Evolutionary conservation across 257 asterid species (phyloP), one percentile per base, ranked within the genome.

Genomic region (Primulina huaijiensis): DNA sequence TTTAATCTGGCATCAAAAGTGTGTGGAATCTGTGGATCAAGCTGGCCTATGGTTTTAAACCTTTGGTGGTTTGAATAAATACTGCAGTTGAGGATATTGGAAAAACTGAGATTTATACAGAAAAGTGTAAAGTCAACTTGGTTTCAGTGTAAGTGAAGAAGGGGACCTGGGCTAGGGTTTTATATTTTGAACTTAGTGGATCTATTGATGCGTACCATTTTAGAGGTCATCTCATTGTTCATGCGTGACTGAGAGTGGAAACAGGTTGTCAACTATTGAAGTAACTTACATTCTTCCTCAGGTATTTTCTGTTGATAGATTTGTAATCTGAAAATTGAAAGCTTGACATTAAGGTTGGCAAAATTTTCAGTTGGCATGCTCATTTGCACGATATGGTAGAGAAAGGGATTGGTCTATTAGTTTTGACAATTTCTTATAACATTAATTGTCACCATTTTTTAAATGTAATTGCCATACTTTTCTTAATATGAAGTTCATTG

Each of bases 291-390:
- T 17, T 34, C 17, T 12, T 23, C 10, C 60, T 27, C 64, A 25
- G 25, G 55, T 40, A 38, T 73, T 67, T 11, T 72, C 23, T 72
- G 37, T 30, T 63, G 9, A 23, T 43, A n/a, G 58, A 10, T 38
- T 53, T 21, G 46, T 55, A n/a, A 21, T 25, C 19, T 74, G 37
- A 40, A 60, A 37, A 38, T n/a, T 38, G 19, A 9, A 40, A 7
- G 56, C 58, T 59, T 46, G 55, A 12, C 19, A n/a, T 29, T 62
- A 6, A 16, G 27, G 53, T 12, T 14, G 3, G 33, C 21, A 53
- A 46, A 43, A 29, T 25, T 55, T 4, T 17, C 52, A 72, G 50
- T 76, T 29, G 17, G 50, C 61, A 62, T 59, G 38, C 40, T 31
- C 17, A 57, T 38, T 56, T 19, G 60, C 40, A 50, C 20, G 27